Evolutionary conservation across 768 basidiomycete species (phyloP), one percentile per base, ranked within the genome.

Genomic region (Termitomyces bulborhizus): DNA sequence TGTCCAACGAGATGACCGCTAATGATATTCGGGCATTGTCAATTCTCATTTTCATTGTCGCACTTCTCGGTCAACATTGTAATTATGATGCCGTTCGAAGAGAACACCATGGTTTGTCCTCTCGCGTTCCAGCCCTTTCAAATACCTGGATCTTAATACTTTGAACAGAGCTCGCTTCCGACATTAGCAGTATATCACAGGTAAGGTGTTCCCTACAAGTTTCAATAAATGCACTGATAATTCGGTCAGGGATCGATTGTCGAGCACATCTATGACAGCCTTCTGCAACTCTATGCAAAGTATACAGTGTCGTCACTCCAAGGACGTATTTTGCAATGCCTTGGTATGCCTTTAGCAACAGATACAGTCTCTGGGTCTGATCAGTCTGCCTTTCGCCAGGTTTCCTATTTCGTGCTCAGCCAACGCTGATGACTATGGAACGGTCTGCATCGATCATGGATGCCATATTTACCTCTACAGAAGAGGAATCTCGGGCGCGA

Each of bases 341-440:
- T 98, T 29, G 96, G 93, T 93, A 57, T 31, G 79, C 63, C 43
- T 11, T 43, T 16, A 49, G 13, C 24, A n/a, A 40, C 15, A 16
- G 16, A n/a, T 5, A n/a, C 13, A 12, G 18, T 9, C 8, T 12
- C 29, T 21, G 16, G 16, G 12, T 16, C 8, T 41, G 1, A 32
- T 40, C n/a, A 34, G 6, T 12, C 5, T 18, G 31, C 18, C 15
- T 43, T 44, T 43, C 15, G 7, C 4, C 57, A 93, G 93, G 96
- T 11, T 97, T 90, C 69, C 71, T 99, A 5, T 98, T 93, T 73
- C 86, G 93, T 26, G 86, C 93, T 4, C 90, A 95, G 62, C 96
- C 97, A 2, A 87, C 87, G 0, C 71, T 98, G 55, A 94, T 99
- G 86, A 90, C 90, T 0, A 71, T 86, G 60, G 85, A 88, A 4